Evolutionary conservation across 441 rosid genomes (phyloP), one percentile per base, ranked within the genome.

Genomic region (Erodium chrysanthum): DNA sequence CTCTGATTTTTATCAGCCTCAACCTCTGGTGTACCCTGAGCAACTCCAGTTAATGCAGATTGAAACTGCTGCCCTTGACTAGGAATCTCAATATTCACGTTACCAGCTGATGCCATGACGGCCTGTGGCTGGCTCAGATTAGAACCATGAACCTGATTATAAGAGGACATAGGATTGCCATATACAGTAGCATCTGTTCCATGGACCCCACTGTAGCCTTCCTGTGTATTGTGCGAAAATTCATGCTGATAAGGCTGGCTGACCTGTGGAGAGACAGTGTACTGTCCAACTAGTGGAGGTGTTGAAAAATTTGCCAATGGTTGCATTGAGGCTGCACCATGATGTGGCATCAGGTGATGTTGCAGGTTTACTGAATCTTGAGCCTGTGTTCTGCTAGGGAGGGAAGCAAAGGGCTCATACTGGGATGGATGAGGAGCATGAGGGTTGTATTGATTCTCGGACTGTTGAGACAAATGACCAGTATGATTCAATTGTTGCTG

Each of bases 1-100:
- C 90, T 78, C 79, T 91, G 92, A 75, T 88, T 85, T 77, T 89
- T 91, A 77, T 91, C 96, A 12, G 71, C 83, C 79, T 89, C 97
- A 29, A 63, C 80, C 74, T 85, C 88, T 72, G 91, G 70, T 31
- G 74, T 61, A 37, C 77, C 84, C 78, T 78, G 90, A 71, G 76
- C 67, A 71, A 75, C 67, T 63, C 82, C 90, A 71, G 85, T 65
- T 40, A 81, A 66, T 65, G 81, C 73, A 71, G 85, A 69, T 73
- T 89, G 89, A 46, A 72, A 75, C 68, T 83, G 91, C 72, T 82
- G 85, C 27, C 58, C 78, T 76, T 84, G 85, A 77, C 64, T 75
- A 31, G 86, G 76, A 33, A 66, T 73, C 68, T 85, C 96, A 46
- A 66, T 48, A 68, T 79, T 84, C 69, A 73, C 69, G 69, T 75